phyloP scores from a whole-genome alignment of 768 basidiomycete species.

The Hypholoma fasciculare region DNA sequence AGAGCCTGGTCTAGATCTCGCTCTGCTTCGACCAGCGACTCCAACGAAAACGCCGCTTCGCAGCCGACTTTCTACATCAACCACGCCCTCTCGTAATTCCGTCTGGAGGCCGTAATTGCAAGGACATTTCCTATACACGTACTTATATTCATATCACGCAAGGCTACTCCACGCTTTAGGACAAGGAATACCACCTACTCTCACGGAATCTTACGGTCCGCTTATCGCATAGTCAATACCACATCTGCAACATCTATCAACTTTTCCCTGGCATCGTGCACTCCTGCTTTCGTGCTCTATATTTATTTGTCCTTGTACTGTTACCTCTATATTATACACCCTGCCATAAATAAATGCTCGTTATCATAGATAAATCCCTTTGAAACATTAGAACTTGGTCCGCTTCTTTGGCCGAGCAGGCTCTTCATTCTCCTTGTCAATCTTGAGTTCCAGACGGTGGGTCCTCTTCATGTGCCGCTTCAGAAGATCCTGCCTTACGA shows the following conservation, averaged over 20 bases:
- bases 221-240: not conserved
- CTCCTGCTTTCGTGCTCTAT: conserved; percentile 11
- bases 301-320: conserved; percentile 13
- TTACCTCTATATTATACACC: conserved; percentile 15
- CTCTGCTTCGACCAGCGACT: conserved; percentile 55
- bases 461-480: conserved; percentile 63
- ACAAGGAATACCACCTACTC: conserved; percentile 1
- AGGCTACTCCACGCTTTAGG: not conserved
- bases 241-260: conserved; percentile 19
- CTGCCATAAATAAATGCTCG: not conserved
- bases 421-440: conserved; percentile 29
- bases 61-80: conserved; percentile 39
- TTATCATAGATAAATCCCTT: conserved; percentile 3
- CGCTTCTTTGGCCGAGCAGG: conserved; percentile 22
- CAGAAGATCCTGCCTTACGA: conserved; percentile 68
- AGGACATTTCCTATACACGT: not conserved
- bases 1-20: conserved; percentile 45
- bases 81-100: conserved; percentile 51
- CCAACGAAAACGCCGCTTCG: conserved; percentile 62
- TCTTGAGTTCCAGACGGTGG: conserved; percentile 40
- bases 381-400: conserved; percentile 14
- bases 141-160: not conserved
- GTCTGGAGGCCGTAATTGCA: conserved; percentile 63
- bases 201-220: conserved; percentile 9
- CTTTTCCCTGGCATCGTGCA: conserved; percentile 8